Evolutionary conservation across 768 basidiomycete genomes (phyloP).

Genomic region (Dentipellis fragilis): DNA sequence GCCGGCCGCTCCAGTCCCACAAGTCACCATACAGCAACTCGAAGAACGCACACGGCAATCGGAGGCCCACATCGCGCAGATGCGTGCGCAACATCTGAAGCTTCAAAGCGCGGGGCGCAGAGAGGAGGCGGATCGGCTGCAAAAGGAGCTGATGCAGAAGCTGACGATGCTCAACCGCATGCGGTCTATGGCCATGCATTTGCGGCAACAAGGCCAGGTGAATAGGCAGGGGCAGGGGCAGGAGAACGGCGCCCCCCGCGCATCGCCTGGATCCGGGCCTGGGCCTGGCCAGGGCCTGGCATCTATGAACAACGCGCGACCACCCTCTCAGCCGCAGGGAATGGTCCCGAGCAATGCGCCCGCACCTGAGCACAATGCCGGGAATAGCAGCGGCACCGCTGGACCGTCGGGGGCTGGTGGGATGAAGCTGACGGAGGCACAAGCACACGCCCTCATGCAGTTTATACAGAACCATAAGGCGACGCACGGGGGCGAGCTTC

Average conservation of each 20-base stretch:
- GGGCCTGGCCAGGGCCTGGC: not conserved
- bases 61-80: not conserved
- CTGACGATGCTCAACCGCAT: not conserved
- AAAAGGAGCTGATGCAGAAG: not conserved
- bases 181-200: not conserved
- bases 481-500: not conserved
- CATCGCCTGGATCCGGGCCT: not conserved
- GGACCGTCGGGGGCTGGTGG: not conserved
- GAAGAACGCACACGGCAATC: not conserved
- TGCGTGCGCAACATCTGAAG: not conserved
- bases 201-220: too few species aligned
- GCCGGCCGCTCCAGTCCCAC: not conserved
- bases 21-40: not conserved
- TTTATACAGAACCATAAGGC: not conserved
- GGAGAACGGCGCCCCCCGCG: too few species aligned
- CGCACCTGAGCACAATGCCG: too few species aligned
- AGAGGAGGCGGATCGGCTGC: not conserved
- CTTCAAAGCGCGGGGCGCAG: not conserved
- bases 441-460: constrained; percentile 1
- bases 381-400: too few species aligned
- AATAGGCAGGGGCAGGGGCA: too few species aligned
- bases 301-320: not conserved
- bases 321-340: not conserved
- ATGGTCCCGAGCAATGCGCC: not conserved
- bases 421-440: not conserved